Evolutionary conservation across 345 rosid genomes (phyloP).

Genomic region (Aquilaria malaccensis): DNA sequence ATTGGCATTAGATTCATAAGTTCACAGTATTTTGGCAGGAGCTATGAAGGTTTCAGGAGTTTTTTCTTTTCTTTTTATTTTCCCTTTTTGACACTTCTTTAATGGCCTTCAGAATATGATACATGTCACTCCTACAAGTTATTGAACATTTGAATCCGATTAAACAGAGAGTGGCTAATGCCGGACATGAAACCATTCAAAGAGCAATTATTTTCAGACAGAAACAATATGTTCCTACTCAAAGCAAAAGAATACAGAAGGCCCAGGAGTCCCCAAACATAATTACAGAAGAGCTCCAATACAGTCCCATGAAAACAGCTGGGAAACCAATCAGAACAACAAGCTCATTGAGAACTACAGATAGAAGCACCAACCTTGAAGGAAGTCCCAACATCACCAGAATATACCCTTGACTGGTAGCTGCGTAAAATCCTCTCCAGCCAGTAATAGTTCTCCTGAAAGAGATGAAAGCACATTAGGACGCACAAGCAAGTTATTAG

Average conservation of each 20-base stretch:
- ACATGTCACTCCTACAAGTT: neutral
- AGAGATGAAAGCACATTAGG: constrained; percentile 6
- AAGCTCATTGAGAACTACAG: neutral
- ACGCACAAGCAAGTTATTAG: neutral
- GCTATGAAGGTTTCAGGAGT: too few relatives aligned
- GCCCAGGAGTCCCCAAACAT: constrained; percentile 20
- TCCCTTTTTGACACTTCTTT: too few relatives aligned
- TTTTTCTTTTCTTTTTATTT: too few relatives aligned
- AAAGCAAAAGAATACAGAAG: constrained; percentile 5
- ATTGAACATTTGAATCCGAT: neutral
- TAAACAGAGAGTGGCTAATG: neutral
- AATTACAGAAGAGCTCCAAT: too few relatives aligned
- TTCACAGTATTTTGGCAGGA: too few relatives aligned
- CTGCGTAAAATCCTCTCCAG: constrained; percentile 58
- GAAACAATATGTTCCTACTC: neutral
- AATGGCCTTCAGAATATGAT: neutral
- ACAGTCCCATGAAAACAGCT: too few relatives aligned
- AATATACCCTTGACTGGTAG: constrained; percentile 63
- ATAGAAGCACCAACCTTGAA: constrained; percentile 2
- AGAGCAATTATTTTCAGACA: neutral
- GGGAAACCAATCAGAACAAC: neutral
- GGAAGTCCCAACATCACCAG: constrained; percentile 41
- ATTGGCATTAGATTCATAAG: too few relatives aligned
- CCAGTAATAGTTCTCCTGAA: constrained; percentile 36
- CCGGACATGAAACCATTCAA: neutral